Conservation (phyloP, 192 early-diverging fungal genomes). For the Podila epigama region DNA sequence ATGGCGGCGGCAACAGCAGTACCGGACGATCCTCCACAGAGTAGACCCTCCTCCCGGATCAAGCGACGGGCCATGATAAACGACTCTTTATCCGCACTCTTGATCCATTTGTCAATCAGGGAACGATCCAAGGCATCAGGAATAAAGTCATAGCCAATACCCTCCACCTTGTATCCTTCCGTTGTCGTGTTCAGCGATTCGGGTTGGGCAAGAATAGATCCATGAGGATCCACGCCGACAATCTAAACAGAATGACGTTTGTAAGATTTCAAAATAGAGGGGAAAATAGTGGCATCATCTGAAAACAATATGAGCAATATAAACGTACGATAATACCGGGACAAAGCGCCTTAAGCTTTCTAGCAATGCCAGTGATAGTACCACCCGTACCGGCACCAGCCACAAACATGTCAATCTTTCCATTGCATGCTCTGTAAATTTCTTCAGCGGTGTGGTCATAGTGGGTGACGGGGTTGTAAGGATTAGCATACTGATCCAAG, state of each 20-base stretch:
- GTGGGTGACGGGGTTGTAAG: slow-evolving; percentile 96
- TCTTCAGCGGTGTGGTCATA: slow-evolving; percentile 88
- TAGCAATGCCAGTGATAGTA: slow-evolving; percentile 90
- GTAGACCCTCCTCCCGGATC: slow-evolving; percentile 92
- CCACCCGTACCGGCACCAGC: slow-evolving; percentile 94
- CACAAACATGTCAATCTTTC: slow-evolving; percentile 93
- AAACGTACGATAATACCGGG: slow-evolving; percentile 69
- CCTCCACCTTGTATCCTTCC: slow-evolving; percentile 87
- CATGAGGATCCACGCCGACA: slow-evolving; percentile 91
- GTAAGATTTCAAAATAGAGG: neutral
- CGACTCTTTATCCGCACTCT: slow-evolving; percentile 89
- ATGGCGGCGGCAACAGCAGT: slow-evolving; percentile 86
- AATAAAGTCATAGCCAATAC: slow-evolving; percentile 98
- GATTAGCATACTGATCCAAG: slow-evolving; percentile 93
- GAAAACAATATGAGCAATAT: neutral
- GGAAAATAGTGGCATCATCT: neutral
- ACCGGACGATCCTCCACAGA: slow-evolving; percentile 94
- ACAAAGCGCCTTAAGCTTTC: slow-evolving; percentile 91
- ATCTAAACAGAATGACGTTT: slow-evolving; percentile 48
- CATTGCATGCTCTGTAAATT: slow-evolving; percentile 75
- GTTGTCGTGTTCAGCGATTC: slow-evolving; percentile 75
- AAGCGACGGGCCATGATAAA: slow-evolving; percentile 94
- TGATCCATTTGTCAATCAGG: slow-evolving; percentile 91
- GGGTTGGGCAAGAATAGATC: slow-evolving; percentile 90
- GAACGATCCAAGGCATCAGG: slow-evolving; percentile 83